Evolutionary conservation across 805 yeast species (phyloP), one percentile per base, ranked within the genome.

Genomic region (Metschnikowia reukaufii): DNA sequence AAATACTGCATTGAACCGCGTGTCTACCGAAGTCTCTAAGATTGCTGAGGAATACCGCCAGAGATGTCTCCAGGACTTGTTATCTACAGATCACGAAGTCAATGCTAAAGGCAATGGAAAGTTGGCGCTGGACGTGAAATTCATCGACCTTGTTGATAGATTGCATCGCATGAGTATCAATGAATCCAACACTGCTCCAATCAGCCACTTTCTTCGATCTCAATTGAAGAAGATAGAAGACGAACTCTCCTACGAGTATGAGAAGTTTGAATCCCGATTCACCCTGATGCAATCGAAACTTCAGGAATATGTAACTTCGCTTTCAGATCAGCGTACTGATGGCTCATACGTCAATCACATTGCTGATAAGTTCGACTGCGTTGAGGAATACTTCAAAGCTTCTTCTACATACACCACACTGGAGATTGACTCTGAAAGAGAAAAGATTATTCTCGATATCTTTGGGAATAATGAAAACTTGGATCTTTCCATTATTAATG

Each of bases 401-500:
- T 52, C 63, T 1, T 62, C 71, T 4, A 48, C 67, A 0, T 50
- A 62, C 4, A 44, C 56, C 4, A 52, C 61, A 4, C 62, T 57
- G 45, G 52, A 50, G n/a, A 46, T 54, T n/a, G 58, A 47, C 30
- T 57, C 62, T 21, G 73, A 66, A 18, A 57, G 57, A 21, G 67
- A 66, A 33, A 33, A 45, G 13, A 51, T 62, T 2, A 61, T 68
- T 7, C 43, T 61, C 25, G 71, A 64, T 21, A 58, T 67, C 3
- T 72, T 70, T 49, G 68, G 65, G 16, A 65, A 62, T 49, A 62
- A 63, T 49, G 77, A 72, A 32, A 70, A 67, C 46, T 58, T 72
- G 45, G 77, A 72, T 42, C 60, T 70, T 36, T 66, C 76, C 13
- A 63, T 70, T 23, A 59, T 71, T 38, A 72, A 67, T 54, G 77